These are phyloP conservation scores for Lecanosticta acicola DNA, from an alignment of 2,329 filamentous ascomycete genomes.

Conservation along the genomic window DNA sequence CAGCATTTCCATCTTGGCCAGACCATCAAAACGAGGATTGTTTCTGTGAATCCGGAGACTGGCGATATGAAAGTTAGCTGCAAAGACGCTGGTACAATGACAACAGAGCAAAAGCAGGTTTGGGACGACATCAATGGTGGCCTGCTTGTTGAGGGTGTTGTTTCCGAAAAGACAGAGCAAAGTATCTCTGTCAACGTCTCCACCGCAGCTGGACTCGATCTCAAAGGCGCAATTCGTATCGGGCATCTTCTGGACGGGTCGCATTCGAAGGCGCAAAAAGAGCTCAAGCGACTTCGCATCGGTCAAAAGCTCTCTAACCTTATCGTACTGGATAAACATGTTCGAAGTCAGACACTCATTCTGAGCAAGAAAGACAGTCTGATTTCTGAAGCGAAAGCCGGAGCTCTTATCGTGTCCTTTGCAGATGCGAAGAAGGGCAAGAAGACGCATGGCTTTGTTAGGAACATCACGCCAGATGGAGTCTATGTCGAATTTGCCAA, in stretches of 20 bases:
- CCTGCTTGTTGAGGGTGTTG: slow-evolving; percentile 68
- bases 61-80: slow-evolving; percentile 80
- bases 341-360: slow-evolving; percentile 66
- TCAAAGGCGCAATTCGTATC: slow-evolving; percentile 72
- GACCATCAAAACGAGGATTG: slow-evolving; percentile 82
- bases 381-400: slow-evolving; percentile 65
- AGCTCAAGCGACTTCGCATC: slow-evolving; percentile 74
- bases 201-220: slow-evolving; percentile 46
- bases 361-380: slow-evolving; percentile 80
- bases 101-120: slow-evolving; percentile 66
- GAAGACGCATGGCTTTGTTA: slow-evolving; percentile 71
- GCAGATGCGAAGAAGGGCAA: slow-evolving; percentile 66
- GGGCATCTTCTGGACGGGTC: slow-evolving; percentile 84
- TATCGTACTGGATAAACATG: slow-evolving; percentile 80
- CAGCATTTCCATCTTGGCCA: slow-evolving; percentile 88
- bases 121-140: slow-evolving; percentile 70
- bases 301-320: slow-evolving; percentile 77
- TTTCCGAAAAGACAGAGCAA: slow-evolving; percentile 42
- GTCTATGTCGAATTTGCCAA: slow-evolving; percentile 86
- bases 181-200: slow-evolving; percentile 60
- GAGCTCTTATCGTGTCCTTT: slow-evolving; percentile 65
- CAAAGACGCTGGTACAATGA: slow-evolving; percentile 78
- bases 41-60: slow-evolving; percentile 68
- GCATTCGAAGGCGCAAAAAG: slow-evolving; percentile 66
- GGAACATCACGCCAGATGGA: slow-evolving; percentile 73